phyloP scores from a whole-genome alignment of 2,329 filamentous ascomycete species.

The Scedosporium boydii region DNA sequence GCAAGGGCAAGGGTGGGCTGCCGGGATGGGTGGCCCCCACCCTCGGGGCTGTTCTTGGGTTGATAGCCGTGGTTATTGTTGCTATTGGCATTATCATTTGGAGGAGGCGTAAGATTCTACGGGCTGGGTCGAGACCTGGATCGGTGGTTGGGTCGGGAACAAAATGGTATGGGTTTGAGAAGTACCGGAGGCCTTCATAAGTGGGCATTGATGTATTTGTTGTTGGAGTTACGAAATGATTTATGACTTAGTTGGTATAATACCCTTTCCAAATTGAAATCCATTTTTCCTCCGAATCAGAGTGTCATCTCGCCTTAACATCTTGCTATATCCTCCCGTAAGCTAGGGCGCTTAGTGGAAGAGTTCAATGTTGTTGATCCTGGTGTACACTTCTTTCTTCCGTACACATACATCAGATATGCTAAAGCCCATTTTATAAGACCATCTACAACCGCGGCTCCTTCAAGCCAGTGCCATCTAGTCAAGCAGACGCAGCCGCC shows the following conservation, averaged over 20 bases:
- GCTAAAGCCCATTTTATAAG: neutral
- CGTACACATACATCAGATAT: no score
- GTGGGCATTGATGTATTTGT: neutral
- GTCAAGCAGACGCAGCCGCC: neutral
- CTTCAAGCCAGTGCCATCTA: neutral
- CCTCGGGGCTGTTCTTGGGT: conserved; percentile 50
- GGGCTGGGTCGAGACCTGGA: neutral
- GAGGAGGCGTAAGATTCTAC: conserved; percentile 2
- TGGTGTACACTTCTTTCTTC: no score
- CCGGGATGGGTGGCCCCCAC: conserved; percentile 52
- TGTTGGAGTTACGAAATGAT: neutral
- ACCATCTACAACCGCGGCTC: neutral
- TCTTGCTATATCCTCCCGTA: no score
- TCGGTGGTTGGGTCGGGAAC: neutral
- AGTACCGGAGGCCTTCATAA: neutral
- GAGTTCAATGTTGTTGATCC: neutral
- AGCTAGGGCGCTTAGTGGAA: no score
- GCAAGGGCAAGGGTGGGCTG: conserved; percentile 24
- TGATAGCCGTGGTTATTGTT: conserved; percentile 45
- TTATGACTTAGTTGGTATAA: neutral
- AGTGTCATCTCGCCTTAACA: no score
- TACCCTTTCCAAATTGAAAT: neutral
- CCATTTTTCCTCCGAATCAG: no score
- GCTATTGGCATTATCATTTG: conserved; percentile 36
- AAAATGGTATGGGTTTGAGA: neutral